phyloP scores from a whole-genome alignment of 1,284 basidiomycete species.

The Melampsora occidentalis region DNA sequence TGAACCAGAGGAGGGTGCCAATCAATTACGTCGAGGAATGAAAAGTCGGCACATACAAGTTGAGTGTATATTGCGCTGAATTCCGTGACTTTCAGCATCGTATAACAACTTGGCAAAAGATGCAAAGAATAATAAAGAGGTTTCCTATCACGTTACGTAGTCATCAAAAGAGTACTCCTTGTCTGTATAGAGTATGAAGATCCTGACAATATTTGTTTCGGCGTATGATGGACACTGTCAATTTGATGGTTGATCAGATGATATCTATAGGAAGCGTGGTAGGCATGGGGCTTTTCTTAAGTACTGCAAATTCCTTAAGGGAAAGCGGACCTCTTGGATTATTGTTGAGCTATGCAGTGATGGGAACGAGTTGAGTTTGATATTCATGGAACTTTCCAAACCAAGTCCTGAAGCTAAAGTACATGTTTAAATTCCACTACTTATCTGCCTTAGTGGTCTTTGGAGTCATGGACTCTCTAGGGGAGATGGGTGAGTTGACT shows the following conservation, averaged over 20 bases:
- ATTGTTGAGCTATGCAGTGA: conserved; percentile 52
- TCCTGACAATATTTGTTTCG: background rate
- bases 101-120: no score
- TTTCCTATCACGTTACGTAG: no score
- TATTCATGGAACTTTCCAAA: conserved; percentile 49
- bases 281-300: conserved; percentile 52
- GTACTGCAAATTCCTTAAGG: conserved; percentile 52
- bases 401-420: background rate
- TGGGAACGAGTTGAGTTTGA: conserved; percentile 44
- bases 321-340: conserved; percentile 57
- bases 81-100: no score
- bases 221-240: background rate
- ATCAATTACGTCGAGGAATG: conserved; percentile 15
- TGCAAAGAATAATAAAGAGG: background rate
- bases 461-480: conserved; percentile 55
- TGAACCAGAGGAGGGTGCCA: no score
- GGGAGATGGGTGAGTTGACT: conserved; percentile 54
- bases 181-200: background rate
- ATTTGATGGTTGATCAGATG: conserved; percentile 16
- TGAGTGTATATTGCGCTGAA: no score
- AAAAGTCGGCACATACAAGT: conserved; percentile 30
- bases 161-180: background rate
- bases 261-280: conserved; percentile 37
- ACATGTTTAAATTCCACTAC: background rate
- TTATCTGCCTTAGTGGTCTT: conserved; percentile 26